These are phyloP conservation scores for Trametes cingulata DNA, from an alignment of 768 basidiomycete species.

Conservation along the genomic window DNA sequence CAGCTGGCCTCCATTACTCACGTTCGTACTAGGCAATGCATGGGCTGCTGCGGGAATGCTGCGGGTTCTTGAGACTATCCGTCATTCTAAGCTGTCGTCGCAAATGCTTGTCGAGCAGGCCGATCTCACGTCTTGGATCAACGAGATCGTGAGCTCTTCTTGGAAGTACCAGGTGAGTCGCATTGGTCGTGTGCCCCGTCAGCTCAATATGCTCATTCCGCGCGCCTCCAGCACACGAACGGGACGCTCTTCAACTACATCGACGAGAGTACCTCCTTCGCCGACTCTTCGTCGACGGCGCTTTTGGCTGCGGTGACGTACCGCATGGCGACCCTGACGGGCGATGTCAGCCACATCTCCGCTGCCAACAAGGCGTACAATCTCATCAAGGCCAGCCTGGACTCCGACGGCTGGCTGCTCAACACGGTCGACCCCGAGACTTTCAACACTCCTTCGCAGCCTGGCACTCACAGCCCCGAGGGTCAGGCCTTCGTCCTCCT, in stretches of 20 bases:
- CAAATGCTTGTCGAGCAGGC: slow-evolving; percentile 41
- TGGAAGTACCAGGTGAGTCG: slow-evolving; percentile 46
- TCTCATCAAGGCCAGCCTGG: slow-evolving; percentile 41
- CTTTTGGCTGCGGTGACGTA: slow-evolving; percentile 58
- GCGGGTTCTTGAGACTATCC: slow-evolving; percentile 57
- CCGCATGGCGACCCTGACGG: slow-evolving; percentile 48
- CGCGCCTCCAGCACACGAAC: slow-evolving; percentile 36
- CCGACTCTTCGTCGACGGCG: slow-evolving; percentile 56
- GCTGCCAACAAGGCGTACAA: slow-evolving; percentile 43
- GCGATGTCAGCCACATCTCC: slow-evolving; percentile 38
- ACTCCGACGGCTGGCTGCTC: slow-evolving; percentile 45
- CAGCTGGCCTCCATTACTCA: not conserved
- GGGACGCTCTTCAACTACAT: slow-evolving; percentile 56
- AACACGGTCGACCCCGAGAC: slow-evolving; percentile 52
- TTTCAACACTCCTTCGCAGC: slow-evolving; percentile 41
- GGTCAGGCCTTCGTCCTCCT: slow-evolving; percentile 61
- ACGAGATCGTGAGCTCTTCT: slow-evolving; percentile 48
- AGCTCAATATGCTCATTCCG: not conserved
- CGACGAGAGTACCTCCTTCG: slow-evolving; percentile 49
- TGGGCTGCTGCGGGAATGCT: slow-evolving; percentile 75
- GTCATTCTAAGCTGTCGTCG: slow-evolving; percentile 42
- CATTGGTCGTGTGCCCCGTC: not conserved
- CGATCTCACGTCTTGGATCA: slow-evolving; percentile 53
- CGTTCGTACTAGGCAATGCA: slow-evolving; percentile 47
- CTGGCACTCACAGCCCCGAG: slow-evolving; percentile 50